These are phyloP conservation scores for Leccinum fuscescens DNA, from an alignment of 1,284 basidiomycete species.

Conservation along the genomic window DNA sequence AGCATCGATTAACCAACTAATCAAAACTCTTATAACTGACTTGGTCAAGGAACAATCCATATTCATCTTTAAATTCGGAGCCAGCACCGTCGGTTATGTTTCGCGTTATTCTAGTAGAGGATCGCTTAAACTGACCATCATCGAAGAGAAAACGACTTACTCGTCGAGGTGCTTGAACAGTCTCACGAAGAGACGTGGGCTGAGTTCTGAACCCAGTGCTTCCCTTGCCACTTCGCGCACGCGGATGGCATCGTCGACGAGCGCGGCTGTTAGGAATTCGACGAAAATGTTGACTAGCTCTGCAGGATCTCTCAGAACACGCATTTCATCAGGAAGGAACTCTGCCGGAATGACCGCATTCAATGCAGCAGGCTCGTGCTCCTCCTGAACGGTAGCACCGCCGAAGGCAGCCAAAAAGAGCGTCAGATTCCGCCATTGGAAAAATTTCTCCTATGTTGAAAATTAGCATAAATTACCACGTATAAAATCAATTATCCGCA, in stretches of 20 bases:
- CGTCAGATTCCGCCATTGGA: conserved; percentile 87
- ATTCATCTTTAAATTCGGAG: conserved; percentile 49
- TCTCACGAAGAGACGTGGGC: conserved; percentile 62
- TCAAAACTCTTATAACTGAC: conserved; percentile 36
- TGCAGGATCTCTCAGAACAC: conserved; percentile 56
- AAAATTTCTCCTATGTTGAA: conserved; percentile 61
- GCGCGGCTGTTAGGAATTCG: conserved; percentile 65
- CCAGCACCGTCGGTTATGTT: conserved; percentile 46
- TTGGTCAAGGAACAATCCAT: conserved; percentile 74
- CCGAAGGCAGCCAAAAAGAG: conserved; percentile 78
- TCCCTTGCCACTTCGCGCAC: conserved; percentile 77
- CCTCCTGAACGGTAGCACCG: conserved; percentile 61
- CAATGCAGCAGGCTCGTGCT: conserved; percentile 48
- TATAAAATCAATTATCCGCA: conserved; percentile 21
- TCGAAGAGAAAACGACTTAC: conserved; percentile 42
- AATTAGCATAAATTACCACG: conserved; percentile 9
- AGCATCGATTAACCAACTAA: conserved; percentile 9
- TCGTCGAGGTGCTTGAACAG: conserved; percentile 72
- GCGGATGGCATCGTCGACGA: conserved; percentile 61
- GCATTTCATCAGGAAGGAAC: conserved; percentile 69
- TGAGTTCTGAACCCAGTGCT: conserved; percentile 77
- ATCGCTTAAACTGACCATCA: not conserved
- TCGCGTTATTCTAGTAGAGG: conserved; percentile 42
- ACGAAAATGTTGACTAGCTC: conserved; percentile 65
- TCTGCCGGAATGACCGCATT: conserved; percentile 56